Percentiles rank a stretch among this genome's conserved stretches.
Evolutionary conservation across 2,329 filamentous ascomycete genomes (phyloP).

Genomic region (Aphanocladium album): DNA sequence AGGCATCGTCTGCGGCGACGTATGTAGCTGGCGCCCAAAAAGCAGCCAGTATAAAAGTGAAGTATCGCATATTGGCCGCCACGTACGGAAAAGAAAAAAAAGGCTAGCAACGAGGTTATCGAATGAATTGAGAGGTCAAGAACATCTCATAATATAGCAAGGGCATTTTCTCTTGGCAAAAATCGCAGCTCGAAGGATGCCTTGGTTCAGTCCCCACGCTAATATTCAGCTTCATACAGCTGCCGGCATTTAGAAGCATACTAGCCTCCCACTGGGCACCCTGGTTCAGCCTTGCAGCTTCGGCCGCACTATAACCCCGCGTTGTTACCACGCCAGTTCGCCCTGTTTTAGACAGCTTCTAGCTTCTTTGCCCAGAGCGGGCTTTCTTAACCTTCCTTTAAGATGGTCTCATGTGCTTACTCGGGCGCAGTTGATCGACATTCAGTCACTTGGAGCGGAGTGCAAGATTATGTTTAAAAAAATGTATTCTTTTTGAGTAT

Average conservation of each 20-base stretch:
- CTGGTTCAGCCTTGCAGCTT: not conserved
- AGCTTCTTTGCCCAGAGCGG: too few species aligned
- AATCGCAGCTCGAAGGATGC: not conserved
- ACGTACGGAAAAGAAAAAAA: too few species aligned
- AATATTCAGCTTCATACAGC: conserved; percentile 2
- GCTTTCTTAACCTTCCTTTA: too few species aligned
- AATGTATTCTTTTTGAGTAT: not conserved
- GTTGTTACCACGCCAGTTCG: not conserved
- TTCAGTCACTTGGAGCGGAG: not conserved
- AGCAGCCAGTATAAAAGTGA: not conserved
- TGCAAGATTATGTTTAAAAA: not conserved
- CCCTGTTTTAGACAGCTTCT: too few species aligned
- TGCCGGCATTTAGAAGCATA: not conserved
- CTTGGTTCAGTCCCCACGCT: not conserved
- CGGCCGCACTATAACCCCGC: not conserved
- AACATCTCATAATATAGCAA: not conserved
- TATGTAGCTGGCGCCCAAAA: not conserved
- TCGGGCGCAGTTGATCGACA: not conserved
- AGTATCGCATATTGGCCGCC: not conserved
- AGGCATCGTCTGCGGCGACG: not conserved
- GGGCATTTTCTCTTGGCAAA: too few species aligned
- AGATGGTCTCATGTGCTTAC: too few species aligned
- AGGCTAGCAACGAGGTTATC: too few species aligned
- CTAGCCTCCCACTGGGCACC: not conserved
- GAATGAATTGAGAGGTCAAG: not conserved